A percentile compares a stretch with the other conserved stretches of the same genome.
Evolutionary conservation across 106 monocot genomes (phyloP).

Genomic region (Triglochin maritima): DNA sequence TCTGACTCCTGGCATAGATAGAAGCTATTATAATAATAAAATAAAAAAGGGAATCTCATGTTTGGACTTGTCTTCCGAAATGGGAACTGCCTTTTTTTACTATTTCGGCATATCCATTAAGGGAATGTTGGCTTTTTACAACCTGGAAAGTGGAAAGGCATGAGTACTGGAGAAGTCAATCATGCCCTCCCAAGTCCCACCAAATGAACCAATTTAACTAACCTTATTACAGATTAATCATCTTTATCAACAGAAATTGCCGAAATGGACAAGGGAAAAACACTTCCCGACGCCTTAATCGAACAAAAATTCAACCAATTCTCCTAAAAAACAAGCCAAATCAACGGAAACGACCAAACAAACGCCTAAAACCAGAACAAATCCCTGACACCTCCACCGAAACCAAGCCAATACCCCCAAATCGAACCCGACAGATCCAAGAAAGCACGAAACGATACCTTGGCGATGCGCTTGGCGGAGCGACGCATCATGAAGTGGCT

Average conservation of each 20-base stretch:
- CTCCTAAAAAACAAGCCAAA: too few relatives aligned
- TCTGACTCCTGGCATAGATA: too few relatives aligned
- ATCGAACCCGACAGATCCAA: not conserved
- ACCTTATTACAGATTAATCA: not conserved
- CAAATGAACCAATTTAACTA: not conserved
- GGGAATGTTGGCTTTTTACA: not conserved
- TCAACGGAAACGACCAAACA: too few relatives aligned
- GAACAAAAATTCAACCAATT: not conserved
- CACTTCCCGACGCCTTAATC: not conserved
- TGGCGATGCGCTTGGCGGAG: constrained; percentile 64
- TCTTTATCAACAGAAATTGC: not conserved
- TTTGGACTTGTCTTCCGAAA: too few relatives aligned
- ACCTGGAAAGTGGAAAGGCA: not conserved
- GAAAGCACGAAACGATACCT: constrained; percentile 31
- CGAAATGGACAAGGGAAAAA: not conserved
- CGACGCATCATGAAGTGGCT: constrained; percentile 68
- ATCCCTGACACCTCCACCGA: not conserved
- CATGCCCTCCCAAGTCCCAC: not conserved
- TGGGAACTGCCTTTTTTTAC: too few relatives aligned
- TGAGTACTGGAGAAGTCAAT: not conserved
- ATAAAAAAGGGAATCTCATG: too few relatives aligned
- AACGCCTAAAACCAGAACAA: not conserved
- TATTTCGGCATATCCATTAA: too few relatives aligned
- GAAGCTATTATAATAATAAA: too few relatives aligned
- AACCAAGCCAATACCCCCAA: not conserved